phyloP scores from a whole-genome alignment of 345 rosid genomes.

The Sisymbrium altissimum region DNA sequence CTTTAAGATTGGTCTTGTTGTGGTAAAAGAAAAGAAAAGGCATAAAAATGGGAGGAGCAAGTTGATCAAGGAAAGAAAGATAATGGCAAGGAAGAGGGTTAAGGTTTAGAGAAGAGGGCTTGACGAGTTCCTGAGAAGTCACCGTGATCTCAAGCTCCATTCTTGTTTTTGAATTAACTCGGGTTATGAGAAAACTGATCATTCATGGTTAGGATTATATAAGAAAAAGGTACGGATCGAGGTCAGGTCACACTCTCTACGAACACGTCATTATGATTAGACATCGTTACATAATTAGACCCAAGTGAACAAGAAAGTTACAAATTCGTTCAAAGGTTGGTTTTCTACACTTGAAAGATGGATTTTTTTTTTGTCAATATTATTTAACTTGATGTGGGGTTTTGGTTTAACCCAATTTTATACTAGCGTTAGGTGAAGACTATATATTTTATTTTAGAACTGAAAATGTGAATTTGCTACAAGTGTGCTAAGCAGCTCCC shows the following conservation, averaged over 20 bases:
- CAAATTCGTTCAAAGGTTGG: constrained; percentile 7
- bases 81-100: constrained; percentile 1
- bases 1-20: background rate
- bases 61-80: constrained; percentile 41
- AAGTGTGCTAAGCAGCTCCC: background rate
- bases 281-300: background rate
- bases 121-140: constrained; percentile 29
- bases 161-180: background rate
- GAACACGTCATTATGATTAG: background rate
- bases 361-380: constrained; percentile 6
- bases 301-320: constrained; percentile 13
- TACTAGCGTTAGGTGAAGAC: constrained; percentile 13
- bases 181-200: background rate
- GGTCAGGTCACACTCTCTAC: background rate
- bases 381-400: constrained; percentile 11
- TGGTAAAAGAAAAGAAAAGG: constrained; percentile 28
- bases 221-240: background rate
- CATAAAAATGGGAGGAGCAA: constrained; percentile 26
- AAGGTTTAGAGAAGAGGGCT: constrained; percentile 36
- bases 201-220: background rate
- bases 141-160: constrained; percentile 14
- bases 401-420: background rate
- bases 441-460: too few species aligned
- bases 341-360: background rate
- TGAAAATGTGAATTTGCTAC: background rate